Base-by-base conservation (phyloP, 164 flowering plant species). In the Annona squamosa region DNA sequence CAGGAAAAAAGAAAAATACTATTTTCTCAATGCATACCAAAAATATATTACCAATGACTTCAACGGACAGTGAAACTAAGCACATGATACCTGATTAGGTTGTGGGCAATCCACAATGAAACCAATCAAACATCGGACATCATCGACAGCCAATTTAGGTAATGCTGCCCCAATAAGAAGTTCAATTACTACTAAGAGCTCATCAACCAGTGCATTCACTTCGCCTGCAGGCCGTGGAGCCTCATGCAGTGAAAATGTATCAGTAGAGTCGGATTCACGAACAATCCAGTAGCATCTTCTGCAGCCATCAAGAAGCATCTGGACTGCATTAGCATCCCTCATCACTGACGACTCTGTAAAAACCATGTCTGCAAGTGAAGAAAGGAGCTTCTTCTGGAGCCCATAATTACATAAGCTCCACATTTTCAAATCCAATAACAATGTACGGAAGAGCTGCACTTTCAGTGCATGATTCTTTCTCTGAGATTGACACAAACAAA, bases 401-500 rank as follows among this genome's bases (percentile, higher is more conserved):
- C 97, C 98, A 81, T 96, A 96, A 84, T 86, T 93, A 84, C 99
- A 93, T 77, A 88, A 85, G 81, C 97, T 89, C 99, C 99, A 96
- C 77, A 91, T 87, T 82, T 88, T 93, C 59, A 96, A 82, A 82
- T 96, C 99, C 79, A 96, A 78, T 46, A 96, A 83, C 84, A 96
- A 83, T 19, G 87, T 91, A 75, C 87, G 81, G 64, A 93, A 96
- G 75, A 93, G 89, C 85, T 93, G 88, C 79, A 96, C 97, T 85
- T 96, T 96, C 44, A 96, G 91, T 69, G 85, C 75, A 74, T 88
- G 91, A 76, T 91, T 90, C 70, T 72, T 80, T 83, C 85, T 89
- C 82, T 91, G 94, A 71, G 97, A 87, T 75, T 93, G 99, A 80
- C 99, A 95, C 43, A 95, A 75, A 61, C 91, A 86, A 45, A 95